Evolutionary conservation across 1,139 yeast species (phyloP).

Genomic region (Schwanniomyces etchellsii): DNA sequence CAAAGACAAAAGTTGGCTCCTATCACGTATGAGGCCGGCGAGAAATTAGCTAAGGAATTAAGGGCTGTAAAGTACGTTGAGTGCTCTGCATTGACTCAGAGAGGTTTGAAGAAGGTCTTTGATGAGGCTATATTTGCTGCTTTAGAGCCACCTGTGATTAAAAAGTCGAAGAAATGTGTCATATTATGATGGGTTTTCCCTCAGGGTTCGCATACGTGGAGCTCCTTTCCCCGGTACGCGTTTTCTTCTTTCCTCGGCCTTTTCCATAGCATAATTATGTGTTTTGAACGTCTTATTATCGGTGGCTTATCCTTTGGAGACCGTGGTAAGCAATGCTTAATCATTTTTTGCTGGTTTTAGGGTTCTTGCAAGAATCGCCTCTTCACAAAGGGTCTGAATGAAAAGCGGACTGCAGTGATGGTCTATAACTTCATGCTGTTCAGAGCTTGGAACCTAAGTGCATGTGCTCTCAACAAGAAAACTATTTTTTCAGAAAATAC

Average conservation of each 20-base stretch:
- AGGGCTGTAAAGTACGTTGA: constrained; percentile 95
- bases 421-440: too few species aligned
- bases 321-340: too few species aligned
- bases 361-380: too few species aligned
- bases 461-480: too few species aligned
- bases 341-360: too few species aligned
- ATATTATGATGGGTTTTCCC: constrained; percentile 59
- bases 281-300: too few species aligned
- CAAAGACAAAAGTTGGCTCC: constrained; percentile 89
- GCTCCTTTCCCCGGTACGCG: constrained; percentile 1
- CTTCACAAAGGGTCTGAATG: too few species aligned
- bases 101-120: constrained; percentile 91
- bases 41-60: constrained; percentile 84
- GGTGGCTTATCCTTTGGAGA: too few species aligned
- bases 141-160: constrained; percentile 82
- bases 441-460: too few species aligned
- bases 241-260: background rate
- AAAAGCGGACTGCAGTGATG: too few species aligned
- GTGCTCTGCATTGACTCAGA: constrained; percentile 96
- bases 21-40: constrained; percentile 83
- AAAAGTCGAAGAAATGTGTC: constrained; percentile 78
- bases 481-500: too few species aligned
- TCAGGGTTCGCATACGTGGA: too few species aligned
- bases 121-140: constrained; percentile 98
- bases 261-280: background rate